Conservation (phyloP, 352 stramenopile genomes). For the Pythium coloratum region DNA sequence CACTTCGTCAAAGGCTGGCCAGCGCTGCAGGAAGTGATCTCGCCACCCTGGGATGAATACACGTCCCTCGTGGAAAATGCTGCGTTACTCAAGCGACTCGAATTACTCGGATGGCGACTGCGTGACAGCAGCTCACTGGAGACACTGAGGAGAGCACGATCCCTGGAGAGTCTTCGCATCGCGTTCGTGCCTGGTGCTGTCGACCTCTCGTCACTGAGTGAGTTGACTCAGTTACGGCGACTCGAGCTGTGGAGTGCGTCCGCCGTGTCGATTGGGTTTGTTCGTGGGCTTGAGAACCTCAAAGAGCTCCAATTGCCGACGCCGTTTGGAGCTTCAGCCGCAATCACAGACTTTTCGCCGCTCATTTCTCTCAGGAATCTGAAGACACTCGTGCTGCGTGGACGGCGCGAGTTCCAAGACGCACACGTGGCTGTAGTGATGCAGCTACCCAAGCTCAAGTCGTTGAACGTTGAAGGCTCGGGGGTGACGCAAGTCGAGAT, state of each 20-base stretch:
- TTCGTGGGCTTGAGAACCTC: constrained; percentile 14
- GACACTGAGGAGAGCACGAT: constrained; percentile 3
- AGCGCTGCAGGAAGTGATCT: constrained; percentile 19
- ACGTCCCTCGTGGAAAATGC: constrained; percentile 2
- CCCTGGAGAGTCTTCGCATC: constrained; percentile 13
- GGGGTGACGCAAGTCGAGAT: neutral
- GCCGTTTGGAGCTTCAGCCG: constrained; percentile 3
- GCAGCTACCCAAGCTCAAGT: constrained; percentile 11
- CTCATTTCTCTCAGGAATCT: constrained; percentile 10
- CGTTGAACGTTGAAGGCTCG: constrained; percentile 3
- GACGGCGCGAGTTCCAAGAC: constrained; percentile 21
- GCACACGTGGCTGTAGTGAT: constrained; percentile 2
- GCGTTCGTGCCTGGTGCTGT: constrained; percentile 20
- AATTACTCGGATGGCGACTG: constrained; percentile 19
- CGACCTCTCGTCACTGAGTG: constrained; percentile 19
- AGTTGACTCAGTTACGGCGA: constrained; percentile 13
- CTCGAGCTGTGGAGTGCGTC: constrained; percentile 23
- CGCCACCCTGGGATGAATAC: constrained; percentile 26
- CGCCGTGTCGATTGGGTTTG: constrained; percentile 21
- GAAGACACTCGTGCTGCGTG: constrained; percentile 12
- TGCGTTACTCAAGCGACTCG: neutral
- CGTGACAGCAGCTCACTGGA: constrained; percentile 21
- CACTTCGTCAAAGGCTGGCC: constrained; percentile 15
- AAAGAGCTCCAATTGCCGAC: constrained; percentile 15
- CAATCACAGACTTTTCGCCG: constrained; percentile 20